Conservation (phyloP, 257 asterid genomes). For the Solanum chaucha region DNA sequence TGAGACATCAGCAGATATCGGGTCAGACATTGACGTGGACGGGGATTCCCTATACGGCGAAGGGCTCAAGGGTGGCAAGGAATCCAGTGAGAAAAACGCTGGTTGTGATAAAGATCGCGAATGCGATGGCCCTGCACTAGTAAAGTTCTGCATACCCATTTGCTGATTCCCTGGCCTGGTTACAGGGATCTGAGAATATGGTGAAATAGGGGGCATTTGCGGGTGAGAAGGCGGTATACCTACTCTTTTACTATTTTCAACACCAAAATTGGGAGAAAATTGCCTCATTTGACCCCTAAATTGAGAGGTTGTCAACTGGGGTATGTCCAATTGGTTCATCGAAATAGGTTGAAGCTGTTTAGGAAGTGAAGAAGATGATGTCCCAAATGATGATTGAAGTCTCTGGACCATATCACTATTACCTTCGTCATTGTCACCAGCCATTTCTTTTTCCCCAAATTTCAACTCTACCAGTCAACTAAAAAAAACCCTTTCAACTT, state of each 20-base stretch:
- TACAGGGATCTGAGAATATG: slow-evolving; percentile 71
- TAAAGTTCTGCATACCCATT: slow-evolving; percentile 44
- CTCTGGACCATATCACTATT: slow-evolving; percentile 44
- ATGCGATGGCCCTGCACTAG: slow-evolving; percentile 47
- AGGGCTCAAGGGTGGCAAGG: slow-evolving; percentile 89
- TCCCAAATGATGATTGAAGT: slow-evolving; percentile 65
- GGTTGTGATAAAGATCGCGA: slow-evolving; percentile 78
- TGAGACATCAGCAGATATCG: slow-evolving; percentile 33
- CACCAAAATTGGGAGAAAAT: slow-evolving; percentile 35
- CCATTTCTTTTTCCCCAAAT: slow-evolving; percentile 28
- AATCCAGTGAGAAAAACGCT: slow-evolving; percentile 57
- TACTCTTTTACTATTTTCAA: slow-evolving; percentile 45
- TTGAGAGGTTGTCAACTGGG: slow-evolving; percentile 49
- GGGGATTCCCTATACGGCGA: slow-evolving; percentile 49
- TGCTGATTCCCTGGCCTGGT: slow-evolving; percentile 45
- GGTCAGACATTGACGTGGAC: slow-evolving; percentile 28
- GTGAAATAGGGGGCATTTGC: slow-evolving; percentile 82
- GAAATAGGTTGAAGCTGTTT: slow-evolving; percentile 26
- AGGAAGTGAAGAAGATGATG: slow-evolving; percentile 56
- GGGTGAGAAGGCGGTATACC: slow-evolving; percentile 97
- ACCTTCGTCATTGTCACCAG: slow-evolving; percentile 53
- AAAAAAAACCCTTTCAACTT: background rate
- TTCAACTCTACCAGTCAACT: slow-evolving; percentile 5
- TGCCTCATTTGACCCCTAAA: slow-evolving; percentile 60
- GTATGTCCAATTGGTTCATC: slow-evolving; percentile 51